Percentiles rank a stretch among this genome's conserved stretches.
These are phyloP conservation scores for Solanum lycopersicoides DNA, from an alignment of 257 asterid genomes.

Conservation along the genomic window DNA sequence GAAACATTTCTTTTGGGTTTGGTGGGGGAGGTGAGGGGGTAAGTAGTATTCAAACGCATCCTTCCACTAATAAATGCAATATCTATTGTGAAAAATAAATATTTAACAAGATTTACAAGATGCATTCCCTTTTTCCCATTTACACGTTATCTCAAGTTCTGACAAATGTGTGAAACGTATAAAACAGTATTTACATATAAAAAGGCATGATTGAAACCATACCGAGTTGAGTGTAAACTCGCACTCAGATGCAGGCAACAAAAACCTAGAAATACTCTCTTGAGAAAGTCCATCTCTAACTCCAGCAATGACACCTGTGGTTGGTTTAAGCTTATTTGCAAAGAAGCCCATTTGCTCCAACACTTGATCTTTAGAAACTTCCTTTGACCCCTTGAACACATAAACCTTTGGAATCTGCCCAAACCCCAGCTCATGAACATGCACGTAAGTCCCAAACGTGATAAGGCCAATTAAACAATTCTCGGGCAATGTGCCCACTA, in stretches of 20 bases:
- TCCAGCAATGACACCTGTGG: constrained; percentile 90
- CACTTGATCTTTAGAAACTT: constrained; percentile 77
- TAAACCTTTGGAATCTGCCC: constrained; percentile 88
- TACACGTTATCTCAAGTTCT: not conserved
- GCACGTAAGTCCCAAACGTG: constrained; percentile 86
- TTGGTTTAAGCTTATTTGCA: constrained; percentile 65
- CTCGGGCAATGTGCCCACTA: constrained; percentile 80
- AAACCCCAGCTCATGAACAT: constrained; percentile 90
- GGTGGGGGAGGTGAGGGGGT: not conserved
- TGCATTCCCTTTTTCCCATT: not conserved
- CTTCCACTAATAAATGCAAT: not conserved
- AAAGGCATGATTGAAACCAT: constrained; percentile 6
- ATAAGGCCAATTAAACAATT: constrained; percentile 89
- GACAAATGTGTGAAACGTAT: not conserved
- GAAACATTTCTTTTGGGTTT: not conserved
- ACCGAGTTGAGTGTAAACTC: constrained; percentile 91
- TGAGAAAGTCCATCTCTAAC: constrained; percentile 82
- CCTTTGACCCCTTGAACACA: constrained; percentile 94
- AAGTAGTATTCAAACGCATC: not conserved
- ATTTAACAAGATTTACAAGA: not conserved
- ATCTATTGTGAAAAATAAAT: not conserved
- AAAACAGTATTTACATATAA: not conserved
- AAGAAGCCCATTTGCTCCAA: constrained; percentile 97
- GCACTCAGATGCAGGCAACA: constrained; percentile 96
- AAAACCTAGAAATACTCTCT: constrained; percentile 87